Evolutionary conservation across 768 basidiomycete genomes (phyloP), one percentile per base, ranked within the genome.

Genomic region (Arthromyces matolae): DNA sequence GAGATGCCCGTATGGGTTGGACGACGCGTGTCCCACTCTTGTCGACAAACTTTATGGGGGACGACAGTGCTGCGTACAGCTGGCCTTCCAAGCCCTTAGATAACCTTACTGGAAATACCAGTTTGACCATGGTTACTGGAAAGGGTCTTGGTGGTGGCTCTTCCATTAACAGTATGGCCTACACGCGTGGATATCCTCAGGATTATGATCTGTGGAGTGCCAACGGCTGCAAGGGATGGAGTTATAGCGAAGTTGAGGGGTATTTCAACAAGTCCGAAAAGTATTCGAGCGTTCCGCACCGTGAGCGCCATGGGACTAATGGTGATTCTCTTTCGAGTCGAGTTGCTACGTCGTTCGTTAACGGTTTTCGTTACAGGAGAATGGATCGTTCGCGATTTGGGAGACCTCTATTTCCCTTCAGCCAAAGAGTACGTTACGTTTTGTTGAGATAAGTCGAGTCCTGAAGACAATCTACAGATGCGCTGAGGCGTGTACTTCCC

Each of bases 21-120:
- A 34, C 53, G 5, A 58, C 64, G 4, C 49, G 56, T 3, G 65
- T 70, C 9, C 70, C 69, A 3, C 59, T 70, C 0, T 38, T 71
- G 16, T 68, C 68, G n/a, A 55, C 48, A 4, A 52, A 60, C 49
- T 55, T 62, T 43, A 38, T 50, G n/a, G 52, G 40, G 28, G 49
- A 58, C 29, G 52, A 49, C n/a, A 45, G 55, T 8, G 47, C 51
- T 23, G 50, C 54, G 10, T 52, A 56, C 34, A 51, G 32, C 38
- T 56, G 47, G 46, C 43, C 48, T 3, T 59, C 56, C 28, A 43
- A 48, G 10, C 57, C 62, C 22, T 18, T 54, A 42, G 16, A 33
- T 3, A 19, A 42, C 5, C 36, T 54, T 14, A 45, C 46, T 18
- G 55, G 38, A 14, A 50, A 52, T 18, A 28, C 6, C 20, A 40